Base-by-base conservation (phyloP, 306 rosid genomes). In the Mucuna pruriens region DNA sequence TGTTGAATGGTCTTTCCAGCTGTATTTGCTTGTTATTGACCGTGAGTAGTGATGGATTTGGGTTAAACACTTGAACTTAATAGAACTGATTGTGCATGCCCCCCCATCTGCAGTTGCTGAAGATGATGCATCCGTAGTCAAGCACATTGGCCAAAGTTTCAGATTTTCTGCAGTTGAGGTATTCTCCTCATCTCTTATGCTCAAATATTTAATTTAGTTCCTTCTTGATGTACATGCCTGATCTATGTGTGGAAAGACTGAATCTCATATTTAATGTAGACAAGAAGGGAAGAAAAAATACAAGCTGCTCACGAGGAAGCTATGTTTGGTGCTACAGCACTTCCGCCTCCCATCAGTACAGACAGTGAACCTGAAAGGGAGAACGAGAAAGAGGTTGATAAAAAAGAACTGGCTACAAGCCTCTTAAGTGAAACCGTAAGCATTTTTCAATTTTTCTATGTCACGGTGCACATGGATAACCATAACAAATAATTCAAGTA, bases 261-360 rank as follows among this genome's bases (percentile, higher is more conserved):
- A 62, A 51, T 74, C 9, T 58, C 84, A 22, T 54, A 17, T 66
- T 75, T 74, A 46, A n/a, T 79, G 49, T 46, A 93, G 99, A 89
- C 95, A 44, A 91, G 81, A 86, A 88, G 91, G 75, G 94, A 89
- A 88, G 96, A 92, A 54, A 91, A 85, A 72, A 86, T 89, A 79
- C 91, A 86, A 88, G 91, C 94, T 79, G 99, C 99, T 69, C 98
- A 95, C 6, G 98, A 95, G 22, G 90, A 88, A 78, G 99, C 99
- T 63, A 95, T 95, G 94, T 95, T 95, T 76, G 98, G 98, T 72
- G 82, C 87, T 40, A 55, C 97, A 3, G 73, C 81, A 13, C 34
- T 69, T 78, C 87, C 48, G 16, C 90, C 87, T 67, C 31, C 92
- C 52, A 58, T 12, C 62, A 23, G 80, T 71, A 73, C 88, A 6